These are phyloP conservation scores for Oemleria cerasiformis DNA, from an alignment of 306 rosid species.

Conservation along the genomic window DNA sequence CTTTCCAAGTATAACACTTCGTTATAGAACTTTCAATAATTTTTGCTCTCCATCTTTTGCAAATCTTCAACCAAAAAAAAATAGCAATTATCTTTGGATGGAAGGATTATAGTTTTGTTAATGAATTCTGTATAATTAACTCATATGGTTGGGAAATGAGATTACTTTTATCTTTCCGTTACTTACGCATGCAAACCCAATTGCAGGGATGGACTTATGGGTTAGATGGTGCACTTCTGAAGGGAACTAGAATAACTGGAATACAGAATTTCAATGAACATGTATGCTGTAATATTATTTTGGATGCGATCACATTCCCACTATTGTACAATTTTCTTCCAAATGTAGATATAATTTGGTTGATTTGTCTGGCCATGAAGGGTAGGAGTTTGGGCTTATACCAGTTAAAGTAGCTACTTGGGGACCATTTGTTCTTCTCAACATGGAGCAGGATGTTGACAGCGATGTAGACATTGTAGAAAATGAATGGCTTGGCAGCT, in stretches of 20 bases:
- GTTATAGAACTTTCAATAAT: no score
- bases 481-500: slow-evolving; percentile 82
- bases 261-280: slow-evolving; percentile 61
- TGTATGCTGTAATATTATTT: slow-evolving; percentile 41
- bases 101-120: neutral
- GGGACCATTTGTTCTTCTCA: slow-evolving; percentile 87
- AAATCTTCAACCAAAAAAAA: no score
- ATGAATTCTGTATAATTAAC: neutral
- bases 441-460: slow-evolving; percentile 45
- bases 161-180: neutral
- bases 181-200: neutral
- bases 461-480: slow-evolving; percentile 37
- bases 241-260: slow-evolving; percentile 76
- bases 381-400: slow-evolving; percentile 76
- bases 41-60: no score
- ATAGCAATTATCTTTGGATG: no score
- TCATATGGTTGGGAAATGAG: neutral
- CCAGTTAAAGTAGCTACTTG: slow-evolving; percentile 70
- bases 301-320: slow-evolving; percentile 15
- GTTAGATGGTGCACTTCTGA: slow-evolving; percentile 71
- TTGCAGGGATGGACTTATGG: slow-evolving; percentile 94
- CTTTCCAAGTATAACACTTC: no score
- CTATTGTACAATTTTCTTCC: slow-evolving; percentile 16
- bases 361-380: slow-evolving; percentile 45
- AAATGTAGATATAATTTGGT: slow-evolving; percentile 23